Evolutionary conservation across 176 grass and related monocot genomes (phyloP).

Genomic region (Oryza officinalis): DNA sequence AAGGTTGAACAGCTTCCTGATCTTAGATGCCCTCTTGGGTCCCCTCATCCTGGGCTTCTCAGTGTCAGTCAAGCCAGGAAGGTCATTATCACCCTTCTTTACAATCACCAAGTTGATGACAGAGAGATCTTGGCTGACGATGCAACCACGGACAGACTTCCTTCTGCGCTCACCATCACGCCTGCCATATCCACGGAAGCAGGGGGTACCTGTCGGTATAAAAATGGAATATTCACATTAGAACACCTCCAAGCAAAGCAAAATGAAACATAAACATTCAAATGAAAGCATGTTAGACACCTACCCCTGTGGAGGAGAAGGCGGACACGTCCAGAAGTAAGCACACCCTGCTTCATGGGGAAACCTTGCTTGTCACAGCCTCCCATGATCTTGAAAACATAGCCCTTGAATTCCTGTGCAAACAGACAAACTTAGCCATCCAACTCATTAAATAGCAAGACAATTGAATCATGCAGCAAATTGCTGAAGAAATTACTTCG

Average conservation of each 20-base stretch:
- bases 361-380: conserved; percentile 94
- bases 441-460: background rate
- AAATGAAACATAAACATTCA: background rate
- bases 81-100: conserved; percentile 88
- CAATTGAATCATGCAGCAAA: background rate
- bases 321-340: conserved; percentile 71
- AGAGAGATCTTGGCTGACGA: conserved; percentile 81
- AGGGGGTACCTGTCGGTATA: conserved; percentile 58
- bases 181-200: conserved; percentile 83
- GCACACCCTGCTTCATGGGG: conserved; percentile 89
- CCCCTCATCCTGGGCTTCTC: conserved; percentile 98
- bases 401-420: conserved; percentile 84
- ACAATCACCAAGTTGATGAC: conserved; percentile 87
- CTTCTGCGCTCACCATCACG: conserved; percentile 83
- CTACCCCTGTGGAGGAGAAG: conserved; percentile 80
- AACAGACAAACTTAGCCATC: background rate
- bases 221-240: background rate
- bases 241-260: background rate
- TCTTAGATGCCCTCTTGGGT: conserved; percentile 89
- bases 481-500: conserved; percentile 41
- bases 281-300: background rate
- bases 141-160: conserved; percentile 90
- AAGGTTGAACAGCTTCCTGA: conserved; percentile 89
- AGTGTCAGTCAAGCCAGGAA: conserved; percentile 77
- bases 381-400: conserved; percentile 94